Evolutionary conservation across 306 rosid species (phyloP), one percentile per base, ranked within the genome.

Genomic region (Cyamopsis tetragonoloba): DNA sequence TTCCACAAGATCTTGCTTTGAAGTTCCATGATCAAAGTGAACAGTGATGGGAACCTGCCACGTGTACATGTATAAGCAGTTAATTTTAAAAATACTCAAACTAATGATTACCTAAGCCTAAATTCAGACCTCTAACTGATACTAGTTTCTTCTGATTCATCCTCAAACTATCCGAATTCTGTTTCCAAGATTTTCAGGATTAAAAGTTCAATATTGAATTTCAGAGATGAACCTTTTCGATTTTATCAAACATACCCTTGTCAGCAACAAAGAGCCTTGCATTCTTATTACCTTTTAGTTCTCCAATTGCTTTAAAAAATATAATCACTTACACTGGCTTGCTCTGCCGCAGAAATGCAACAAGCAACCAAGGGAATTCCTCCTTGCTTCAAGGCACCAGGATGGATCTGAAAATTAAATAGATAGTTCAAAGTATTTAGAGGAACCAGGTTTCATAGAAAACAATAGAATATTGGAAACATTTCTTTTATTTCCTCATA

Each of bases 21-120:
- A 87, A 71, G 92, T 86, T 84, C 98, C 98, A 47, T 92, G 98
- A 80, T 92, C 98, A 72, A 89, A 89, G 82, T 92, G 98, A 60
- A 92, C 96, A 37, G 88, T 47, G 18, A 92, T 74, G 43, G 98
- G 98, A 62, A 92, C 98, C 98, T 92, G 85, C 74, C 27, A 34
- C 39, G 77, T 39, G 22, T 19, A 59, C 64, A 53, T 7, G 27
- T 42, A 71, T 58, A 70, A 43, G 28, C 75, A 71, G 71, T 62
- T 44, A 81, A 63, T 37, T 68, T 30, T 39, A 35, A 59, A 26
- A 56, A 31, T 19, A 27, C 62, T 41, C 43, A 27, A 66, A 54
- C 55, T 23, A 59, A 58, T 35, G 10, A 34, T 62, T 53, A 42
- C 19, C 18, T 31, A 48, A 54, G 17, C 44, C 34, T 13, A 17